These are phyloP conservation scores for Fonsecaea erecta DNA, from an alignment of 2,329 filamentous ascomycete genomes.

Conservation along the genomic window DNA sequence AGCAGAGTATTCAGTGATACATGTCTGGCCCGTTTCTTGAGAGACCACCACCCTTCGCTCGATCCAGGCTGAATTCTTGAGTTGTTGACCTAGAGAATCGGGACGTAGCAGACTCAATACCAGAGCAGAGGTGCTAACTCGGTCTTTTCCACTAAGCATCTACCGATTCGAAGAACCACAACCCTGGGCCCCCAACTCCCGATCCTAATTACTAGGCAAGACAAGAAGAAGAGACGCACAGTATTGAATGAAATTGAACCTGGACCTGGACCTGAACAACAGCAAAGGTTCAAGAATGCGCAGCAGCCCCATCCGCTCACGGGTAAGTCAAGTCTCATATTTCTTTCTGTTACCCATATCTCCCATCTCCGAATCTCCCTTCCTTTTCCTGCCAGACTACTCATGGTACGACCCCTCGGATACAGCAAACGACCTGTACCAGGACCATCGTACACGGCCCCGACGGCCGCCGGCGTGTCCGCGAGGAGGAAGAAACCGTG, in stretches of 20 bases:
- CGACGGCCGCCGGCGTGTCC: not conserved
- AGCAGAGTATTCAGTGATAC: not conserved
- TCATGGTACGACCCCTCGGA: not conserved
- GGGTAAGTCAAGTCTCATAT: not conserved
- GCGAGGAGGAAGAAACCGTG: conserved; percentile 7
- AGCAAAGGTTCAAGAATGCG: not conserved
- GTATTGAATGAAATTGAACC: not conserved
- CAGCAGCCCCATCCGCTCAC: not conserved
- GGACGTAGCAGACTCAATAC: not conserved
- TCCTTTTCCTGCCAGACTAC: not conserved
- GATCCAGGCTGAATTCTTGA: not conserved
- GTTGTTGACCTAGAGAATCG: not conserved
- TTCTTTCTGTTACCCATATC: not conserved
- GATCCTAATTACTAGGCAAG: not conserved
- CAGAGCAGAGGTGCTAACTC: no score
- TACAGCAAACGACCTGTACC: conserved; percentile 5
- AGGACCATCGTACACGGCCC: not conserved
- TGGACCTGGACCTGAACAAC: not conserved
- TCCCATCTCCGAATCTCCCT: no score
- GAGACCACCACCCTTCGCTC: not conserved
- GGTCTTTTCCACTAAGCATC: no score
- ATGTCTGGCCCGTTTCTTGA: not conserved
- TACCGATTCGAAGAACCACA: no score
- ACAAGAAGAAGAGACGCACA: not conserved
- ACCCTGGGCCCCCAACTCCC: no score